These are phyloP conservation scores for Dothistroma septosporum DNA, from an alignment of 2,329 filamentous ascomycete species.

Conservation along the genomic window DNA sequence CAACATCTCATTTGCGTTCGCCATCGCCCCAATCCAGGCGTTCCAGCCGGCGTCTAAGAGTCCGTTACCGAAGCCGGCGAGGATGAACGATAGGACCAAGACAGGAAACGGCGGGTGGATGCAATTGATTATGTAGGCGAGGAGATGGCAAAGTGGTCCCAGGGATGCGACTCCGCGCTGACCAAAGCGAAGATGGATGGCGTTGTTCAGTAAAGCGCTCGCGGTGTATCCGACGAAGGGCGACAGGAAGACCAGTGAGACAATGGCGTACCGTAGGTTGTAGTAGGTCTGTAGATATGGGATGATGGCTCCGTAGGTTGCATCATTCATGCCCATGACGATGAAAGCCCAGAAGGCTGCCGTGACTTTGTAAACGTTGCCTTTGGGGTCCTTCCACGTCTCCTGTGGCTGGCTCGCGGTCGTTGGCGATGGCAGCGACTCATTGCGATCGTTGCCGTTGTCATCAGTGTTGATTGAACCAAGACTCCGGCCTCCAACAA, in stretches of 20 bases:
- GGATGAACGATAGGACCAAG: slow-evolving; percentile 59
- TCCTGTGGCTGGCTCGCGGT: slow-evolving; percentile 45
- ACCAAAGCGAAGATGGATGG: slow-evolving; percentile 60
- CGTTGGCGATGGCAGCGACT: slow-evolving; percentile 45
- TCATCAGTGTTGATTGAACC: slow-evolving; percentile 12
- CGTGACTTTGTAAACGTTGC: slow-evolving; percentile 57
- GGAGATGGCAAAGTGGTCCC: slow-evolving; percentile 58
- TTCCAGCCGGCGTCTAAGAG: slow-evolving; percentile 61
- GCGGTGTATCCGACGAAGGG: slow-evolving; percentile 62
- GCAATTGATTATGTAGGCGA: slow-evolving; percentile 61
- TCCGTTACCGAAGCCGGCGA: slow-evolving; percentile 69
- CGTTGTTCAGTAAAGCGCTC: slow-evolving; percentile 62
- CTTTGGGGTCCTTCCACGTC: slow-evolving; percentile 60
- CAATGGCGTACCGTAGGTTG: slow-evolving; percentile 56
- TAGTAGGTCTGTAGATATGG: slow-evolving; percentile 61
- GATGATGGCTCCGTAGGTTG: slow-evolving; percentile 41
- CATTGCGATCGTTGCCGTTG: slow-evolving; percentile 30
- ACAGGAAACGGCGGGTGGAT: slow-evolving; percentile 67
- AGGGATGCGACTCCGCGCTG: slow-evolving; percentile 68
- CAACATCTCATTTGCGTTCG: slow-evolving; percentile 55
- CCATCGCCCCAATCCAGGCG: slow-evolving; percentile 67
- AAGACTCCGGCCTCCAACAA: slow-evolving; percentile 23
- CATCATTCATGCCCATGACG: slow-evolving; percentile 67
- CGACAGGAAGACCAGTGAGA: slow-evolving; percentile 64
- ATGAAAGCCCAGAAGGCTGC: slow-evolving; percentile 60